These are phyloP conservation scores for Canavalia gladiata DNA, from an alignment of 306 rosid species.

Conservation along the genomic window DNA sequence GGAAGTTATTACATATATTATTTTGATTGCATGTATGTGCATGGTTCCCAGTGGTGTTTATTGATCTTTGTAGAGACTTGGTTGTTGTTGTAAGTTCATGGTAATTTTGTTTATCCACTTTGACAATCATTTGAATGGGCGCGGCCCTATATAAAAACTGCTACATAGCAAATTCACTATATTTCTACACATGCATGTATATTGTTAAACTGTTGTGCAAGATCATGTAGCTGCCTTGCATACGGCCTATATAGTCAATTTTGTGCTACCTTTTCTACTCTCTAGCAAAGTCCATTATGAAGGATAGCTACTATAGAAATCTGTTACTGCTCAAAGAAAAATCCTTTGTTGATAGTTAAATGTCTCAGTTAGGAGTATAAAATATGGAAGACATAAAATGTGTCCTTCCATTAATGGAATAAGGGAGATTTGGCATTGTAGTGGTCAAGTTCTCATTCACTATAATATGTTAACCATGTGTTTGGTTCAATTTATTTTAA, in stretches of 20 bases:
- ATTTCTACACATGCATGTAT: constrained; percentile 20
- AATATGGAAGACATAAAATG: neutral
- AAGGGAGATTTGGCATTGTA: neutral
- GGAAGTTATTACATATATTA: neutral
- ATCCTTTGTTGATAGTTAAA: neutral
- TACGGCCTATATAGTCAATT: neutral
- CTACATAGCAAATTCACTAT: neutral
- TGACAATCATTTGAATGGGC: neutral
- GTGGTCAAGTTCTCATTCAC: constrained; percentile 1
- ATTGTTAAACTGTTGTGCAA: neutral
- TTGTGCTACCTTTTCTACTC: neutral
- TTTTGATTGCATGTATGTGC: constrained; percentile 11
- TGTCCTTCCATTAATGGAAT: neutral
- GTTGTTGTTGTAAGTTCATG: constrained; percentile 25
- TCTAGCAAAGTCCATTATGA: neutral
- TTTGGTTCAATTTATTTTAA: too few species aligned
- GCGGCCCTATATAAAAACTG: neutral
- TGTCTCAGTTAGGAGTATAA: constrained; percentile 26
- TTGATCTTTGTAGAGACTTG: neutral
- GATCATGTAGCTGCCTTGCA: neutral
- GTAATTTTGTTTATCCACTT: neutral
- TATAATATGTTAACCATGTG: neutral
- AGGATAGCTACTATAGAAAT: constrained; percentile 17
- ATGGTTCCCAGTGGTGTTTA: neutral
- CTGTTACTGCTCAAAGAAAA: constrained; percentile 22